Conservation (phyloP, 2,329 filamentous ascomycete genomes). For the Penicillium sp. region DNA sequence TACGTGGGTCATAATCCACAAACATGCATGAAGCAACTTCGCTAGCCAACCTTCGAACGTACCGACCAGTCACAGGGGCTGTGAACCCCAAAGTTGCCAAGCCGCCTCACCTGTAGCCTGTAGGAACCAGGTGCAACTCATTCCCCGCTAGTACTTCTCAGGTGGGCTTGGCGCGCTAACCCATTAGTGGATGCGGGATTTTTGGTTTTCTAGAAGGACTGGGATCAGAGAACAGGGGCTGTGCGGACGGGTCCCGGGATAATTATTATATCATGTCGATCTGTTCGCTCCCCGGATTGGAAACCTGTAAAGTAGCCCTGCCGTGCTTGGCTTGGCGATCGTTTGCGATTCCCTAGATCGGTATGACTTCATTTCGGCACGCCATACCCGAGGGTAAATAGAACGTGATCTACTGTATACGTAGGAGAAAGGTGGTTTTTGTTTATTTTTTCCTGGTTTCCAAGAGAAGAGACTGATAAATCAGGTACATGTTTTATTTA, state of each 20-base stretch:
- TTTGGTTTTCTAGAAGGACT: slow-evolving; percentile 17
- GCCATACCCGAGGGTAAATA: slow-evolving; percentile 2
- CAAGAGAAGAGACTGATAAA: background rate
- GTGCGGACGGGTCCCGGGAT: slow-evolving; percentile 1
- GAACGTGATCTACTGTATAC: background rate
- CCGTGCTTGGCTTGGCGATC: slow-evolving; percentile 1
- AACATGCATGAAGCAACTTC: background rate
- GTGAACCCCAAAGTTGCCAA: background rate
- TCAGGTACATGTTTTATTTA: too few relatives aligned
- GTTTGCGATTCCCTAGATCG: background rate
- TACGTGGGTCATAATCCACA: background rate
- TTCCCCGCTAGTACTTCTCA: background rate
- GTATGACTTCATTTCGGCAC: slow-evolving; percentile 5
- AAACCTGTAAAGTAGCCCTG: background rate
- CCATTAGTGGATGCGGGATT: slow-evolving; percentile 19
- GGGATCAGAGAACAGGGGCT: slow-evolving; percentile 16
- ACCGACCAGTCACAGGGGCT: background rate
- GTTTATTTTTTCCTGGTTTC: background rate
- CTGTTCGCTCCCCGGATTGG: background rate
- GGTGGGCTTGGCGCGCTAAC: slow-evolving; percentile 4
- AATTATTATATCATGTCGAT: slow-evolving; percentile 5
- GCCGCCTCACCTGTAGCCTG: background rate
- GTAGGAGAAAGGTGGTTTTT: background rate
- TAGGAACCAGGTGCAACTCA: background rate
- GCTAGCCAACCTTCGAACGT: background rate